phyloP scores from a whole-genome alignment of 805 yeast species.

The Candida glaebosa region DNA sequence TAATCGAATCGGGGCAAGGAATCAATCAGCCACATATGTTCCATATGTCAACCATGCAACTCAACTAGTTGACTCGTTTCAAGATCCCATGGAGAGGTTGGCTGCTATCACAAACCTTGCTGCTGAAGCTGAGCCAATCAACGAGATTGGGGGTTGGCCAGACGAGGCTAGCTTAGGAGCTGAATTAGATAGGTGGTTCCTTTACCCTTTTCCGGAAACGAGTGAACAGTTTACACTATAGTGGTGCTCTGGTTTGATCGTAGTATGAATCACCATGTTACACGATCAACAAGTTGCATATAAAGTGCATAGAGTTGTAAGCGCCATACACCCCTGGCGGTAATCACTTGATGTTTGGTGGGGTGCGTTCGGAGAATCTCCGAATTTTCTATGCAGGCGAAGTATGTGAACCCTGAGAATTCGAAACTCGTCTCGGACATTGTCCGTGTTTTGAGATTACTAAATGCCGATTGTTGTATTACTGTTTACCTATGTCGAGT shows the following conservation, averaged over 20 bases:
- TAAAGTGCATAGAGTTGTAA: no score
- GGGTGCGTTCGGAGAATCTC: no score
- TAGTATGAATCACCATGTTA: background rate
- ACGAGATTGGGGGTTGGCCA: slow-evolving; percentile 6
- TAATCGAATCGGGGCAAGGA: background rate
- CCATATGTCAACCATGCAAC: background rate
- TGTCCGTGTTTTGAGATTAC: no score
- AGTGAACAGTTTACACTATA: slow-evolving; percentile 3
- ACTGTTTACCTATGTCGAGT: no score
- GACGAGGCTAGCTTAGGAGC: slow-evolving; percentile 9
- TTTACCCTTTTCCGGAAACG: slow-evolving; percentile 10
- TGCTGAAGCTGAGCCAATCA: slow-evolving; percentile 8
- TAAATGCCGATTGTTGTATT: no score
- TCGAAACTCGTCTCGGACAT: no score
- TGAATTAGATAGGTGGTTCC: slow-evolving; percentile 13
- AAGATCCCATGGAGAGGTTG: slow-evolving; percentile 7
- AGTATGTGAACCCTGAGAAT: no score
- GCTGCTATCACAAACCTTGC: slow-evolving; percentile 6
- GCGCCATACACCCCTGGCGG: no score
- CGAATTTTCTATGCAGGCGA: no score
- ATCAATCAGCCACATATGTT: background rate
- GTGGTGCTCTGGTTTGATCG: background rate
- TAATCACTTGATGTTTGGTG: no score
- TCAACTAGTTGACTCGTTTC: no score
- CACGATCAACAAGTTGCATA: no score